phyloP scores from a whole-genome alignment of 2,329 filamentous ascomycete species.

The Arthrobotrys entomopaga region DNA sequence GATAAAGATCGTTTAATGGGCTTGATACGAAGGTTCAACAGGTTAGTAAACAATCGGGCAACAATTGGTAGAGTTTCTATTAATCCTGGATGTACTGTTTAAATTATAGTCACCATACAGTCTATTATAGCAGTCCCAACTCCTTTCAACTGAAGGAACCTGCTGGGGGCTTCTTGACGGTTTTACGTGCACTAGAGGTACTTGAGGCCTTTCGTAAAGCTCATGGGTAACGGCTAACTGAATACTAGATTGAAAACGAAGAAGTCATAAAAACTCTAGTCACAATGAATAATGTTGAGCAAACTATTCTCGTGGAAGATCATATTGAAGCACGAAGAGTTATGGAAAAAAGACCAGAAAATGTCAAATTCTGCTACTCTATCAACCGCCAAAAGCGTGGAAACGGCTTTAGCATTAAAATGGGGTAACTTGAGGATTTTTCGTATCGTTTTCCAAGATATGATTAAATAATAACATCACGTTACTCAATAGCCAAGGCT shows the following conservation, averaged over 20 bases:
- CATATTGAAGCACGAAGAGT: slow-evolving; percentile 74
- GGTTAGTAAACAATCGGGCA: slow-evolving; percentile 8
- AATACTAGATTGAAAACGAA: slow-evolving; percentile 75
- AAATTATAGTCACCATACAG: slow-evolving; percentile 65
- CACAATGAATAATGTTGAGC: slow-evolving; percentile 83
- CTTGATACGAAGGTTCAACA: slow-evolving; percentile 71
- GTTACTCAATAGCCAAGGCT: slow-evolving; percentile 54
- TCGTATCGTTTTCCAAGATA: not conserved
- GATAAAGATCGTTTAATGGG: slow-evolving; percentile 76
- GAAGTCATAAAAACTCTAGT: slow-evolving; percentile 82
- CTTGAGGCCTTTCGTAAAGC: not conserved
- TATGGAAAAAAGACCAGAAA: slow-evolving; percentile 74
- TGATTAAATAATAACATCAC: not conserved
- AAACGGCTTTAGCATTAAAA: slow-evolving; percentile 70
- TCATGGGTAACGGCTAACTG: not conserved
- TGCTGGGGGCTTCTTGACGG: slow-evolving; percentile 76
- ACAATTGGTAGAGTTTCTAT: too few species aligned
- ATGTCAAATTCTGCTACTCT: slow-evolving; percentile 78
- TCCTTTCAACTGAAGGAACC: slow-evolving; percentile 79
- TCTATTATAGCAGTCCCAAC: slow-evolving; percentile 72
- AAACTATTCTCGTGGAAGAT: slow-evolving; percentile 79
- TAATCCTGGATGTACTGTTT: slow-evolving; percentile 16
- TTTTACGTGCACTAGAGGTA: slow-evolving; percentile 77
- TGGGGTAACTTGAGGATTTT: slow-evolving; percentile 61
- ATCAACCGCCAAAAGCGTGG: slow-evolving; percentile 71